Percentiles rank a stretch among this genome's conserved stretches.
These are phyloP conservation scores for Capronia epimyces DNA, from an alignment of 2,329 filamentous ascomycete species.

Conservation along the genomic window DNA sequence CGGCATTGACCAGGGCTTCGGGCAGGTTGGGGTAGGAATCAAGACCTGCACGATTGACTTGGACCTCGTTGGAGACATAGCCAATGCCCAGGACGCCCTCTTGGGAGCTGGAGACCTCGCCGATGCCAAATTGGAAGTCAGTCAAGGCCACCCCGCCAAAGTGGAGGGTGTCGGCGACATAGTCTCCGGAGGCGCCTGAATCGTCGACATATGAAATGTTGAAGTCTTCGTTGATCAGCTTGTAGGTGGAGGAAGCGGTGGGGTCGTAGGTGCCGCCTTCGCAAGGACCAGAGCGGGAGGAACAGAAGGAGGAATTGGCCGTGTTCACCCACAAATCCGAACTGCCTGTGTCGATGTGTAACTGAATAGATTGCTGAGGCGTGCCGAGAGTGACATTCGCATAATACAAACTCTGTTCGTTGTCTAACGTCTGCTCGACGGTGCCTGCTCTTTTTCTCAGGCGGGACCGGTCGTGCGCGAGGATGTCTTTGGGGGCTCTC, in stretches of 20 bases:
- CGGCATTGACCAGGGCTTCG: slow-evolving; percentile 56
- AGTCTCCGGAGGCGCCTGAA: slow-evolving; percentile 70
- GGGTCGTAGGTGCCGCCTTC: slow-evolving; percentile 60
- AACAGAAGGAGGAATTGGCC: slow-evolving; percentile 56
- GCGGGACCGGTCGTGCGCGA: slow-evolving; percentile 22
- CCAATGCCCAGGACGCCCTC: slow-evolving; percentile 84
- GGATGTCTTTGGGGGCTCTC: slow-evolving; percentile 16
- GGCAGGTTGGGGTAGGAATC: slow-evolving; percentile 64
- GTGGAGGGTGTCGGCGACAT: slow-evolving; percentile 63
- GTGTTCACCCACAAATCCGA: slow-evolving; percentile 65
- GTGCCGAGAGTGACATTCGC: slow-evolving; percentile 54
- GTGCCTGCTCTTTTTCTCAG: slow-evolving; percentile 18
- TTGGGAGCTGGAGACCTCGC: slow-evolving; percentile 49
- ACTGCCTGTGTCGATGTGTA: slow-evolving; percentile 59
- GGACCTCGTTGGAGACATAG: slow-evolving; percentile 72
- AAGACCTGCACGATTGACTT: slow-evolving; percentile 49
- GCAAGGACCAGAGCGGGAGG: slow-evolving; percentile 49
- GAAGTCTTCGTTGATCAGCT: slow-evolving; percentile 68
- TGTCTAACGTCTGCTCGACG: slow-evolving; percentile 25
- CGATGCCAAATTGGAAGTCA: slow-evolving; percentile 56
- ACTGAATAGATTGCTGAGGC: slow-evolving; percentile 49
- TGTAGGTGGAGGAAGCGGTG: slow-evolving; percentile 69
- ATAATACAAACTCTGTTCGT: slow-evolving; percentile 41
- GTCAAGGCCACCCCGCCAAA: slow-evolving; percentile 49
- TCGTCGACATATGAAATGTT: slow-evolving; percentile 86